A percentile compares a stretch with the other conserved stretches of the same genome.
These are phyloP conservation scores for Dipodascus albidus DNA, from an alignment of 805 yeast genomes.

Conservation along the genomic window DNA sequence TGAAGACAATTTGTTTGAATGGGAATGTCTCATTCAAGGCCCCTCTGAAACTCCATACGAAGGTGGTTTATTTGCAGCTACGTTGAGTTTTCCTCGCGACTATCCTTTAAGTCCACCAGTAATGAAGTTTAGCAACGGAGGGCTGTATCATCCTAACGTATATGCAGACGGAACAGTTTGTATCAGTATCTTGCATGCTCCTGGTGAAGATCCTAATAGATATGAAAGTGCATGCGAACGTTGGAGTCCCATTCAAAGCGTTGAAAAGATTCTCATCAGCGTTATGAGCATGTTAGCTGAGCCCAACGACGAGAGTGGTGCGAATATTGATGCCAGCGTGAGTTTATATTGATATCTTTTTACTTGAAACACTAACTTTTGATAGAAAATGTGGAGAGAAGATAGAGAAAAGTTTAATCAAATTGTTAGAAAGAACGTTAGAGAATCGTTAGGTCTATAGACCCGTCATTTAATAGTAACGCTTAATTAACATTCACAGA, in stretches of 20 bases:
- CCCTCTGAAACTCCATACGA: slow-evolving; percentile 79
- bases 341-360: slow-evolving; percentile 6
- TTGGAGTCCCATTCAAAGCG: slow-evolving; percentile 97
- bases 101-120: slow-evolving; percentile 79
- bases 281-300: slow-evolving; percentile 93
- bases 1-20: slow-evolving; percentile 60
- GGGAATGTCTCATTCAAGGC: slow-evolving; percentile 82
- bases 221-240: slow-evolving; percentile 93
- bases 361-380: slow-evolving; percentile 21
- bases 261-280: slow-evolving; percentile 88
- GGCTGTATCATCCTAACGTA: slow-evolving; percentile 85
- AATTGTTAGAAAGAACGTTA: slow-evolving; percentile 56
- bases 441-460: slow-evolving; percentile 58
- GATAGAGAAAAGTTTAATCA: slow-evolving; percentile 55
- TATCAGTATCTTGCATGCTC: slow-evolving; percentile 87
- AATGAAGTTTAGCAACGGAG: slow-evolving; percentile 57
- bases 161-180: slow-evolving; percentile 94
- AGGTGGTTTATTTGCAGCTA: slow-evolving; percentile 78
- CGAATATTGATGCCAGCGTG: slow-evolving; percentile 58
- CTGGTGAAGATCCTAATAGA: slow-evolving; percentile 95
- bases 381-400: slow-evolving; percentile 85
- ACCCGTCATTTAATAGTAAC: not conserved
- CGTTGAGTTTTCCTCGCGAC: slow-evolving; percentile 58
- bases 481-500: slow-evolving; percentile 1
- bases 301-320: slow-evolving; percentile 94